Conservation (phyloP, 1,139 yeast species). For the Nakaseomyces delphensis region DNA sequence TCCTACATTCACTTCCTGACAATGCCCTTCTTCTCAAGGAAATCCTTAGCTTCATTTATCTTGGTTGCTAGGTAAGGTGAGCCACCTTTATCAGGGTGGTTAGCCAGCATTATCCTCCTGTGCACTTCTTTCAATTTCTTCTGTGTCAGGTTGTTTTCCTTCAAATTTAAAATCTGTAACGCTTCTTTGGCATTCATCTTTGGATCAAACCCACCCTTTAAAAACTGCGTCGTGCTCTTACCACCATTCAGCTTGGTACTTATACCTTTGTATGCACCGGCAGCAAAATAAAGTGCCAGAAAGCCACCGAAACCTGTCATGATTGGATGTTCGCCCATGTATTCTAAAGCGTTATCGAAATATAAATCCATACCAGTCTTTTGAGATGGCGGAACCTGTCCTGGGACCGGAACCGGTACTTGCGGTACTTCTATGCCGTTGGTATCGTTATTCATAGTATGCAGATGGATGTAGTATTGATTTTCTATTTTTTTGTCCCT, state of each 20-base stretch:
- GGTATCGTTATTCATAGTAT: background rate
- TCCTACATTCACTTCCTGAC: constrained; percentile 16
- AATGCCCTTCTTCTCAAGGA: constrained; percentile 60
- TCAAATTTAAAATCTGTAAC: constrained; percentile 72
- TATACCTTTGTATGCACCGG: constrained; percentile 56
- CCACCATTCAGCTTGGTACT: constrained; percentile 59
- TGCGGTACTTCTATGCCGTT: constrained; percentile 43
- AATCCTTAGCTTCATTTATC: constrained; percentile 94
- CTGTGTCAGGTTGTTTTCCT: constrained; percentile 68
- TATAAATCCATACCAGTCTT: constrained; percentile 45
- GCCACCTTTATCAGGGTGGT: constrained; percentile 98
- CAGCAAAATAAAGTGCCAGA: constrained; percentile 53
- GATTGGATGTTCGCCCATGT: constrained; percentile 72
- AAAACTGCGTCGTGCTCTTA: constrained; percentile 29
- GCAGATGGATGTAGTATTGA: too few species aligned
- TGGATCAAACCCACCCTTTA: constrained; percentile 80
- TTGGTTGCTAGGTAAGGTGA: constrained; percentile 92
- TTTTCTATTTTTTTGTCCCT: too few species aligned
- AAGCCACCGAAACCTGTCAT: constrained; percentile 63
- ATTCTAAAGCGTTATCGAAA: constrained; percentile 54
- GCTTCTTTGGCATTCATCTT: constrained; percentile 93
- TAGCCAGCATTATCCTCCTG: constrained; percentile 83
- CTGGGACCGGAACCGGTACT: constrained; percentile 47
- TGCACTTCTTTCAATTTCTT: constrained; percentile 84
- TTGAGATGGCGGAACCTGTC: constrained; percentile 17